A percentile compares a stretch with the other conserved stretches of the same genome.
phyloP scores from a whole-genome alignment of 257 asterid genomes.

The Ehretia macrophylla region DNA sequence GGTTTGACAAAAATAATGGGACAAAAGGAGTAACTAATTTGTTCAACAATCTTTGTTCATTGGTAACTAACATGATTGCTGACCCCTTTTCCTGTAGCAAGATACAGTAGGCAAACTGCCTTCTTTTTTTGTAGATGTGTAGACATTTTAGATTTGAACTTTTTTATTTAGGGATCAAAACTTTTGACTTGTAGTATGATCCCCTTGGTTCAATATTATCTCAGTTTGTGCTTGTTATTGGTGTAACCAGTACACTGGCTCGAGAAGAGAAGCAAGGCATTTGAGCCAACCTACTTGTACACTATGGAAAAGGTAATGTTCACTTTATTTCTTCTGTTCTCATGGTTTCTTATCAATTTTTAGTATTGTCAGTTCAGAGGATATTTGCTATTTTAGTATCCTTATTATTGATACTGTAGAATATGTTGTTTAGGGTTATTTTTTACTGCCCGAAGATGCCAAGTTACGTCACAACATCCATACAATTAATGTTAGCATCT shows the following conservation, averaged over 20 bases:
- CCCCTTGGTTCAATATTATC: background rate
- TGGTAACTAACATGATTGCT: too few species aligned
- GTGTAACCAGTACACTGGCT: conserved; percentile 81
- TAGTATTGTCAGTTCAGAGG: background rate
- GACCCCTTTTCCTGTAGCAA: too few species aligned
- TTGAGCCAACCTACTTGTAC: conserved; percentile 83
- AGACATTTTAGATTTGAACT: too few species aligned
- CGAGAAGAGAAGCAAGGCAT: conserved; percentile 82
- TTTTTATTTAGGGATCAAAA: background rate
- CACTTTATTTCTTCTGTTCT: conserved; percentile 7
- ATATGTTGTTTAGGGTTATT: conserved; percentile 57
- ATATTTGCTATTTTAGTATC: background rate
- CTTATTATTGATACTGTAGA: background rate
- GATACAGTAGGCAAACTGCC: too few species aligned
- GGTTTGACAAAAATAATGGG: too few species aligned
- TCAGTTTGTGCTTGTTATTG: conserved; percentile 33
- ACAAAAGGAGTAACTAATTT: too few species aligned
- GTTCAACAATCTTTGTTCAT: too few species aligned
- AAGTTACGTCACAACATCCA: conserved; percentile 67
- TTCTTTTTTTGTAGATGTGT: background rate
- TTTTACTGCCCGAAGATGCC: conserved; percentile 91
- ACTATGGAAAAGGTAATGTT: conserved; percentile 78
- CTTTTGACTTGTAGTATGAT: background rate
- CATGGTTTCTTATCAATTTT: background rate
- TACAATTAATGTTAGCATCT: conserved; percentile 74